A percentile compares a stretch with the other conserved stretches of the same genome.
phyloP scores from a whole-genome alignment of 352 stramenopile species.

The Pythium pyrilobum region DNA sequence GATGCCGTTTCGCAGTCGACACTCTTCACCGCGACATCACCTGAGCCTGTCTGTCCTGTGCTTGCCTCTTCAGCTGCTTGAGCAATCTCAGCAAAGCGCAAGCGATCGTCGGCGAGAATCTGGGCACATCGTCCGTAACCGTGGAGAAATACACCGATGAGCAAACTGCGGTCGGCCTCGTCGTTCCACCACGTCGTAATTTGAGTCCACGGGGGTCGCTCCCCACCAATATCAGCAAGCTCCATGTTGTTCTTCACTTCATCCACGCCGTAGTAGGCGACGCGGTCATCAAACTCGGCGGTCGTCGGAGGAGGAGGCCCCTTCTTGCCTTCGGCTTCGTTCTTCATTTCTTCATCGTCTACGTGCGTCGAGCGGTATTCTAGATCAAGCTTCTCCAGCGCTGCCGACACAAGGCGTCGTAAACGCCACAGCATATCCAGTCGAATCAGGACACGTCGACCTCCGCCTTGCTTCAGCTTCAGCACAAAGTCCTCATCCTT shows the following conservation, averaged over 20 bases:
- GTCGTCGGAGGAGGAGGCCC: slow-evolving; percentile 21
- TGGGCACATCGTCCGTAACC: slow-evolving; percentile 82
- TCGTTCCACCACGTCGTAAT: slow-evolving; percentile 87
- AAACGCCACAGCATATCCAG: slow-evolving; percentile 84
- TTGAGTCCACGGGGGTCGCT: slow-evolving; percentile 73
- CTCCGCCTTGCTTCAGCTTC: slow-evolving; percentile 81
- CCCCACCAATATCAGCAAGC: slow-evolving; percentile 48
- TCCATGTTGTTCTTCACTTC: slow-evolving; percentile 56
- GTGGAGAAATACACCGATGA: slow-evolving; percentile 82
- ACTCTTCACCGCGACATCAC: slow-evolving; percentile 23
- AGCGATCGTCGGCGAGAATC: slow-evolving; percentile 65
- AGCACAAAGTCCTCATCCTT: slow-evolving; percentile 87
- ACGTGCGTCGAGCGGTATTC: slow-evolving; percentile 26
- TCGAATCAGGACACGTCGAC: slow-evolving; percentile 75
- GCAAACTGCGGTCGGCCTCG: slow-evolving; percentile 68
- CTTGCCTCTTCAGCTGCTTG: slow-evolving; percentile 28
- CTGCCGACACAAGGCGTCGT: slow-evolving; percentile 45
- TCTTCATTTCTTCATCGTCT: slow-evolving; percentile 17
- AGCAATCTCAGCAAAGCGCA: slow-evolving; percentile 69
- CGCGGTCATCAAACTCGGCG: slow-evolving; percentile 69
- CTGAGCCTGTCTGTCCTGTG: slow-evolving; percentile 27
- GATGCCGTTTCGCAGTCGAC: slow-evolving; percentile 15
- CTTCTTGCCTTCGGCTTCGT: slow-evolving; percentile 13
- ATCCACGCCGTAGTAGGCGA: slow-evolving; percentile 63
- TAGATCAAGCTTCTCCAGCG: slow-evolving; percentile 58